Conservation (phyloP, 2,329 filamentous ascomycete genomes). For the Pseudogymnoascus sp. region DNA sequence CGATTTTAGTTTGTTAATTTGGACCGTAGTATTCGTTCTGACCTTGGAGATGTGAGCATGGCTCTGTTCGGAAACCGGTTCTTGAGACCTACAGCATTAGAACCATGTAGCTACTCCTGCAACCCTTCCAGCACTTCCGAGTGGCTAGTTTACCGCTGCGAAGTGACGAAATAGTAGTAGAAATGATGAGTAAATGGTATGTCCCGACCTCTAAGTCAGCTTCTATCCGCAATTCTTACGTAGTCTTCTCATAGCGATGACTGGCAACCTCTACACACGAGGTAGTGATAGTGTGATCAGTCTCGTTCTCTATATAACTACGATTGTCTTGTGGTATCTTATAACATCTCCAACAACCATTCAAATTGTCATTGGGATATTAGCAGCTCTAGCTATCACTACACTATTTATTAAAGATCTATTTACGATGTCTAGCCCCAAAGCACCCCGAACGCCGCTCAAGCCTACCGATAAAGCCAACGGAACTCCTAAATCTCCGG, state of each 20-base stretch:
- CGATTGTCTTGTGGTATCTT: not conserved
- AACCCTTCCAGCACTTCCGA: not conserved
- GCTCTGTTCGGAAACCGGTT: not conserved
- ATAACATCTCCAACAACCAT: not conserved
- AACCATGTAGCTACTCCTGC: not conserved
- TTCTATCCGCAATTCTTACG: not conserved
- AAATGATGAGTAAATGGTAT: not conserved
- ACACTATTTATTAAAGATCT: not conserved
- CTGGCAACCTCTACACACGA: not conserved
- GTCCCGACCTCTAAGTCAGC: not conserved
- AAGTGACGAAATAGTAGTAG: not conserved
- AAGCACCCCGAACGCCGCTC: not conserved
- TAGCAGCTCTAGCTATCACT: not conserved
- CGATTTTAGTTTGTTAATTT: not conserved
- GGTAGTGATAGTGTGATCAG: not conserved
- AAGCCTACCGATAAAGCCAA: not conserved
- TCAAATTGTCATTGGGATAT: not conserved
- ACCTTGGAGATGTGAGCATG: not conserved
- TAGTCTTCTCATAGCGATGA: not conserved
- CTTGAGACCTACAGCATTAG: not conserved
- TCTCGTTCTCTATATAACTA: not conserved
- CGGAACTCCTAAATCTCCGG: conserved; percentile 14
- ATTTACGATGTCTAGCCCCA: not conserved
- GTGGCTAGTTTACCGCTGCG: not conserved
- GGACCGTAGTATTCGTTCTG: not conserved